Evolutionary conservation across 305 asterid species (phyloP), one percentile per base, ranked within the genome.

Genomic region (Lippia alba): DNA sequence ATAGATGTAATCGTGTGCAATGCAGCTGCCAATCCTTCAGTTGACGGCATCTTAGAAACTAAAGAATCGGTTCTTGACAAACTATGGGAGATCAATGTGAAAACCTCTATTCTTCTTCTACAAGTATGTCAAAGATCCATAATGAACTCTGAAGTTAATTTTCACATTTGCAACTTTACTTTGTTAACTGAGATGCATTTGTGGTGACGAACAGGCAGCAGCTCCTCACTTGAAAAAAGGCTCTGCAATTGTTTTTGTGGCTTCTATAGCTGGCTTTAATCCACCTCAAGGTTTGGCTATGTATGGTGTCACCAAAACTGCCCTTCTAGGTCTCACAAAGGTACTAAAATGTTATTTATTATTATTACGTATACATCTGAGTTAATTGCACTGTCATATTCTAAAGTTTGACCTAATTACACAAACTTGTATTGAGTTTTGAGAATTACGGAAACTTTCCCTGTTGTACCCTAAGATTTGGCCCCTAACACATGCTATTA

Each of bases 301-400:
- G 97, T 92, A 92, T 61, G 94, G 96, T 15, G 94, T 88, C 66
- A 92, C 96, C 57, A 92, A 90, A 83, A 92, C 98, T 1, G 91
- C 98, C 45, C 92, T 92, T 75, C 83, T 92, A 50, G 98, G 98
- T 45, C 94, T 92, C 70, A 92, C 98, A 58, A 90, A 92, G 92
- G 98, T 88, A 76, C 60, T 16, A 36, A 24, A 24, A 24, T 24
- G 32, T 5, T 17, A 12, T 60, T n/a, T 20, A 41, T 57, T 3
- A 24, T 18, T 69, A 12, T 11, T 11, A 41, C 1, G 14, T 9
- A 6, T 16, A 36, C 44, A 19, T 36, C 4, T 7, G 16, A 3
- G 10, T 3, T 9, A 14, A 56, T 34, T 72, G 30, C 30, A 24
- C 11, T 59, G 53, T 45, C n/a, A 8, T 49, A 8, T 24, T 24